These are phyloP conservation scores for Beauveria caledonica DNA, from an alignment of 2,329 filamentous ascomycete species.

Conservation along the genomic window DNA sequence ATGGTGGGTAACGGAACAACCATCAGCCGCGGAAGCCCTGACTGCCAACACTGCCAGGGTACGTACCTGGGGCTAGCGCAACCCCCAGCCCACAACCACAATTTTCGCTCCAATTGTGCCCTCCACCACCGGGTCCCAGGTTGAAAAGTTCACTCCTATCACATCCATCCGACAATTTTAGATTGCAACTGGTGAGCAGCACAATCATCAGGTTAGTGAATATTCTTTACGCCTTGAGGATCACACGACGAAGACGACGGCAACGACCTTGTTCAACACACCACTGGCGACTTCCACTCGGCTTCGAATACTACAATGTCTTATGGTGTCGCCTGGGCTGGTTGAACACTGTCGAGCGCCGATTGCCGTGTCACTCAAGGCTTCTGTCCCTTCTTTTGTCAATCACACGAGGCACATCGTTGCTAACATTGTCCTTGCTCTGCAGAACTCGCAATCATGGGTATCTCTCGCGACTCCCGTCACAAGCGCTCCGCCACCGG, in stretches of 20 bases:
- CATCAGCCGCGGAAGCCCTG: constrained; percentile 17
- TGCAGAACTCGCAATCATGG: constrained; percentile 75
- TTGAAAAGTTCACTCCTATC: constrained; percentile 31
- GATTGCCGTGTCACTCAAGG: background rate
- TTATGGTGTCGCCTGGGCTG: background rate
- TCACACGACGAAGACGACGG: constrained; percentile 12
- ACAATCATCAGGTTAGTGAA: constrained; percentile 40
- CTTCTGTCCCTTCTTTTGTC: background rate
- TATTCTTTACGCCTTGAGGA: background rate
- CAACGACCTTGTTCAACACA: constrained; percentile 17
- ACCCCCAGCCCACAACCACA: constrained; percentile 32
- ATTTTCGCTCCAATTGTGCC: constrained; percentile 28
- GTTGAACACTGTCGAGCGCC: background rate
- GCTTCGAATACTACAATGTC: background rate
- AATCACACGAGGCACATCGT: background rate
- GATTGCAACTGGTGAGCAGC: constrained; percentile 41
- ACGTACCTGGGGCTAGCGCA: constrained; percentile 29
- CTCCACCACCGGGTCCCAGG: constrained; percentile 20
- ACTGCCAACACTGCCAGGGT: constrained; percentile 12
- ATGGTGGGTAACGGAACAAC: background rate
- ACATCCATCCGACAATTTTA: constrained; percentile 30
- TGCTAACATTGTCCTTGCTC: constrained; percentile 20
- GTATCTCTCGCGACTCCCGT: constrained; percentile 99
- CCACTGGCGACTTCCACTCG: constrained; percentile 7
- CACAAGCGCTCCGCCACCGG: constrained; percentile 99